Evolutionary conservation across 805 yeast genomes (phyloP), one percentile per base, ranked within the genome.

Genomic region (Komagataella phaffii): DNA sequence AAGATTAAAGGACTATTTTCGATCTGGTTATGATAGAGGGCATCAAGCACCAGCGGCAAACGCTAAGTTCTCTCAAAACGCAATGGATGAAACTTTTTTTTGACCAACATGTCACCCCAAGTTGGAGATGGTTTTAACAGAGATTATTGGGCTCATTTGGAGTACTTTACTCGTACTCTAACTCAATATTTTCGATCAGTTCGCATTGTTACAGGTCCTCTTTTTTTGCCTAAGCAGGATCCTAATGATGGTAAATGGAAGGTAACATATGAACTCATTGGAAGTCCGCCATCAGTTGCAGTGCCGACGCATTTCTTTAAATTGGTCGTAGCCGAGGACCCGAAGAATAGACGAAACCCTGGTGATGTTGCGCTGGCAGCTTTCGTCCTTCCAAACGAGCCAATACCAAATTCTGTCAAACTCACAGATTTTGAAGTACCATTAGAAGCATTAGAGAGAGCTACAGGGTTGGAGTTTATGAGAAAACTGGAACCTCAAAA

Each of bases 11-110:
- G 98, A 93, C 67, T 93, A 85, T 65, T 93, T 91, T 73, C 77
- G 98, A 59, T 83, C 93, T 36, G 99, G 99, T 1, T 93, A 88
- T 66, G 99, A 93, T 65, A 72, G 98, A 57, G 99, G 99, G 5
- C 99, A 93, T 67, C 88, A 87, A 60, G 97, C 96, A 0, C 97
- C 99, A 3, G 99, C 99, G 4, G 98, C 98, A 0, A 86, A 93
- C 65, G 97, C 98, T 23, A 89, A 88, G 63, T 93, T 80, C 68
- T 80, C 81, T 36, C 99, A 93, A 67, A 58, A 64, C 17, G 97
- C 97, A 17, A 91, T 93, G 98, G 84, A 93, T 66, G 96, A 91
- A 64, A 93, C 99, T 0, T 93, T 93, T 61, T 72, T 56, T 70
- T 93, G 59, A 83, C 96, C 5, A 93, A 93, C 66, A 91, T 93